A percentile compares a stretch with the other conserved stretches of the same genome.
These are phyloP conservation scores for Magnaporthiopsis rhizophila DNA, from an alignment of 2,329 filamentous ascomycete genomes.

Conservation along the genomic window DNA sequence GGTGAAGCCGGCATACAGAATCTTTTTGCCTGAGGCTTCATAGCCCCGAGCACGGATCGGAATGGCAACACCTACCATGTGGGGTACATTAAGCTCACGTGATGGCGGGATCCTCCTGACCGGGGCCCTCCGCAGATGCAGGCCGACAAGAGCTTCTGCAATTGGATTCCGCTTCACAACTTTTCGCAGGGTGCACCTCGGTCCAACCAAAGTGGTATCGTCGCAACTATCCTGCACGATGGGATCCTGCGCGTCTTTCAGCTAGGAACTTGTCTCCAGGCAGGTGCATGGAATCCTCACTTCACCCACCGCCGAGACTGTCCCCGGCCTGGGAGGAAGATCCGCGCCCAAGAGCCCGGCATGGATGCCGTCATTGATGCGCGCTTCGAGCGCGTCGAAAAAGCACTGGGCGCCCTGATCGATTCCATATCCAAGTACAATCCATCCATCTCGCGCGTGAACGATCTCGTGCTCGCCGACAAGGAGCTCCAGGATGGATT, in stretches of 20 bases:
- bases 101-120: background rate
- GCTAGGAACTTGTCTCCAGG: background rate
- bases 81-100: background rate
- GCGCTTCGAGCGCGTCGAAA: slow-evolving; percentile 59
- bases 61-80: background rate
- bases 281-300: background rate
- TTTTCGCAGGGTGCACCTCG: background rate
- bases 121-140: background rate
- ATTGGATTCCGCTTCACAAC: background rate
- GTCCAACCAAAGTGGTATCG: background rate
- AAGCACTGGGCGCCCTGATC: slow-evolving; percentile 59
- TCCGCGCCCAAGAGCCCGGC: background rate
- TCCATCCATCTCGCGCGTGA: slow-evolving; percentile 58
- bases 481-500: slow-evolving; percentile 58
- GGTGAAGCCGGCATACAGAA: slow-evolving; percentile 7
- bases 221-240: background rate
- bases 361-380: slow-evolving; percentile 58
- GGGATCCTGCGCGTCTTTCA: background rate
- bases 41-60: no score
- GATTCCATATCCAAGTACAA: slow-evolving; percentile 80
- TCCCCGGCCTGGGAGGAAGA: background rate
- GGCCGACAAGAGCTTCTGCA: background rate
- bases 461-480: slow-evolving; percentile 65
- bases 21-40: slow-evolving; percentile 1
- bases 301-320: background rate